A percentile compares a stretch with the other conserved stretches of the same genome.
phyloP scores from a whole-genome alignment of 2,329 filamentous ascomycete genomes.

The Colletotrichum ledebouriae region DNA sequence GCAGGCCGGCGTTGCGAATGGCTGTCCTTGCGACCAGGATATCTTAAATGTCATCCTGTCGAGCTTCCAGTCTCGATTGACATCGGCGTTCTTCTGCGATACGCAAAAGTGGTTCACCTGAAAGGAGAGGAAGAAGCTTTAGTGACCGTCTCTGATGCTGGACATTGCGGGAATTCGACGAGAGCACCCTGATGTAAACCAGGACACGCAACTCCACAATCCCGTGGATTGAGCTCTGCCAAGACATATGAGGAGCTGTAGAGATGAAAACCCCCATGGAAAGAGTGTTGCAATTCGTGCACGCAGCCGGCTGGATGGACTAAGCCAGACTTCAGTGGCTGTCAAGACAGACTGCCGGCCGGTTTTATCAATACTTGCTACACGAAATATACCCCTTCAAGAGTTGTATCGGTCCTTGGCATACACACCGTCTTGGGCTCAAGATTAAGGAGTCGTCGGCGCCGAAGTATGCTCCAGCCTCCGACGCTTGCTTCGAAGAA shows the following conservation, averaged over 20 bases:
- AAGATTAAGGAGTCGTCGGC: background rate
- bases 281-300: background rate
- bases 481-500: no score
- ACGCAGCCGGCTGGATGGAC: background rate
- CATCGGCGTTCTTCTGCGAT: no score
- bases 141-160: no score
- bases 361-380: background rate
- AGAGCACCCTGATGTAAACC: background rate
- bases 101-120: no score
- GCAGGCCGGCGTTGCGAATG: background rate
- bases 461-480: background rate
- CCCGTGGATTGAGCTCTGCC: background rate
- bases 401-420: no score
- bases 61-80: no score
- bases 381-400: no score
- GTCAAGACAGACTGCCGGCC: accelerated
- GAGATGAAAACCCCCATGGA: background rate
- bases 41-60: no score
- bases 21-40: no score
- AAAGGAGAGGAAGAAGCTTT: no score
- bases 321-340: background rate
- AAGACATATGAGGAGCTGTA: background rate
- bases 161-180: no score
- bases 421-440: no score
- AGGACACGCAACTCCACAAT: background rate